Base-by-base conservation (phyloP, 768 basidiomycete species). In the Mycena vitilis region DNA sequence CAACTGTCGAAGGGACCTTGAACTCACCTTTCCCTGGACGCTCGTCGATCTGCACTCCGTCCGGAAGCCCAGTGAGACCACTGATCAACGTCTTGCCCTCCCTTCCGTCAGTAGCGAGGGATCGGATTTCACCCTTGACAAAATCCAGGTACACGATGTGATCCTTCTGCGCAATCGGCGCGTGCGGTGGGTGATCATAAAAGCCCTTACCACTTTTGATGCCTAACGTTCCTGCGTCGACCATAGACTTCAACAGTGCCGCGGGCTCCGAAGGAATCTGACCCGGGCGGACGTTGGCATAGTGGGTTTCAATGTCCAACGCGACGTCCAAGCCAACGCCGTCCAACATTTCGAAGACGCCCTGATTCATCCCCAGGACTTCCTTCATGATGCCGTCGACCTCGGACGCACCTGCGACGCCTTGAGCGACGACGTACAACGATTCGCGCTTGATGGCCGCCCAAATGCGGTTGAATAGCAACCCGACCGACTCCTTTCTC, bases 311-410 rank as follows among this genome's bases (percentile, higher is more conserved):
- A 34, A 66, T 70, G 40, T 70, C 65, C 0, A 70, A 56, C 20
- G 69, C 69, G 34, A 70, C 69, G n/a, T 70, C 69, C 2, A 70
- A 56, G 1, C 69, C 69, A 23, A 70, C 69, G 11, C 49, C 55
- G 30, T 70, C 65, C 25, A 66, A 65, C 69, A 66, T 51, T n/a
- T 70, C 69, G 51, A 70, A 70, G 18, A 70, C 69, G 15, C 65
- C 69, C 13, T 60, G 69, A 15, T 70, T 59, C 30, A 71, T 51
- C 37, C 69, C 69, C 12, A 71, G 63, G 23, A 71, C 62, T 6
- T 71, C 70, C 48, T 68, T 71, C 66, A 71, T 71, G 25, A 71
- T 68, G 15, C 70, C 59, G 37, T 67, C 66, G 18, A 71, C 70
- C 18, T 68, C 45, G 4, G 45, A 34, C 1, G 58, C 30, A 15